These are phyloP conservation scores for Papiliotrema terrestris DNA, from an alignment of 1,284 basidiomycete genomes.

Conservation along the genomic window DNA sequence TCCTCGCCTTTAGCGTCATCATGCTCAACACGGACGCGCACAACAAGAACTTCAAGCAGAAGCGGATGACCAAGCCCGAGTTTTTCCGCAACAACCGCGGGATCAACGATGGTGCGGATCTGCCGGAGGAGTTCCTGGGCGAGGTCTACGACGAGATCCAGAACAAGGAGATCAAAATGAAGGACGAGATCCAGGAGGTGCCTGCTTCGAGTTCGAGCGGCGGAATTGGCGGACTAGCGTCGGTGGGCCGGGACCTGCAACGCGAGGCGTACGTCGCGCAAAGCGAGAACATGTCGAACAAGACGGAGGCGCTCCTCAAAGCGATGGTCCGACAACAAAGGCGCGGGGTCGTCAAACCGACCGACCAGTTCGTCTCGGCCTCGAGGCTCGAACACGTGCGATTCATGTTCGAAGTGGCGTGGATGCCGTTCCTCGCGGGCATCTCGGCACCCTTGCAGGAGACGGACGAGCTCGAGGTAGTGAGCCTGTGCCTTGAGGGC, in stretches of 20 bases:
- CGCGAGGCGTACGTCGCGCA: slow-evolving; percentile 91
- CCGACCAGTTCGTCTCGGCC: slow-evolving; percentile 88
- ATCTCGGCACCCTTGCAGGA: slow-evolving; percentile 88
- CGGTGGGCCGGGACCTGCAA: slow-evolving; percentile 86
- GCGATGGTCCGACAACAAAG: slow-evolving; percentile 8
- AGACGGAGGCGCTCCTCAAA: slow-evolving; percentile 71
- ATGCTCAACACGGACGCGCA: slow-evolving; percentile 95
- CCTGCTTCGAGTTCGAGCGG: slow-evolving; percentile 55
- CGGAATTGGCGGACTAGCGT: slow-evolving; percentile 67
- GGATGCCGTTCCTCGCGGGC: slow-evolving; percentile 94
- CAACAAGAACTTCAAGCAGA: slow-evolving; percentile 84
- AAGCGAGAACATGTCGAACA: slow-evolving; percentile 89
- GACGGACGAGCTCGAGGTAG: slow-evolving; percentile 84
- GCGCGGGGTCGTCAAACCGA: slow-evolving; percentile 54
- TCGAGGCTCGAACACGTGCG: slow-evolving; percentile 91
- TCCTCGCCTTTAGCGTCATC: slow-evolving; percentile 89
- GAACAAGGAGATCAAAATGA: slow-evolving; percentile 92
- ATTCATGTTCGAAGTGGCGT: slow-evolving; percentile 97
- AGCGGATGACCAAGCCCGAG: slow-evolving; percentile 81
- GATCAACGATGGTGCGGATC: slow-evolving; percentile 83
- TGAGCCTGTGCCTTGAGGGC: slow-evolving; percentile 88
- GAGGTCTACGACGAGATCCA: slow-evolving; percentile 85
- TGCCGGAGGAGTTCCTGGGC: slow-evolving; percentile 77
- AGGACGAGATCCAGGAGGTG: slow-evolving; percentile 78
- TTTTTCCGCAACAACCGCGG: slow-evolving; percentile 91